Evolutionary conservation across 2,329 filamentous ascomycete genomes (phyloP).

Genomic region (Exophiala oligosperma): DNA sequence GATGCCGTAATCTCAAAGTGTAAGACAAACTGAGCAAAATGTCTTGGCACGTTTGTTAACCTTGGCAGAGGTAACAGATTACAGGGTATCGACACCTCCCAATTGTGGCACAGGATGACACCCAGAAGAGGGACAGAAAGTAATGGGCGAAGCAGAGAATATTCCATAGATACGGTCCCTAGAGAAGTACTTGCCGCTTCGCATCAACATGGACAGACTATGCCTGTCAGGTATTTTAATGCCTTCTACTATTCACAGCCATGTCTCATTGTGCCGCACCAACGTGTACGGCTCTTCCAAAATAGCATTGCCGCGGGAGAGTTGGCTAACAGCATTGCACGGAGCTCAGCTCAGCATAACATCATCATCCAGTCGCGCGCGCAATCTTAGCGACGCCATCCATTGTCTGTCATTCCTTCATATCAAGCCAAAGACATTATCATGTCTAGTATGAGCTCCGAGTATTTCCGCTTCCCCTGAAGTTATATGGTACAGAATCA

Average conservation of each 20-base stretch:
- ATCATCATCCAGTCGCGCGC: constrained; percentile 1
- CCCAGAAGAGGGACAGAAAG: too few species aligned
- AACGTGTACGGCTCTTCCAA: neutral
- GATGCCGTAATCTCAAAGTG: neutral
- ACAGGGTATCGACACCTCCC: too few species aligned
- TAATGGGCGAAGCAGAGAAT: too few species aligned
- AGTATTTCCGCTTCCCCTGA: neutral
- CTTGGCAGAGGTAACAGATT: neutral
- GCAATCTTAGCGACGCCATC: constrained; percentile 4
- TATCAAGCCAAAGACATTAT: constrained; percentile 5
- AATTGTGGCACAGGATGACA: neutral
- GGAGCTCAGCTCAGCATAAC: neutral
- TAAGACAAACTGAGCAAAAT: constrained; percentile 1
- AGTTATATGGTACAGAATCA: constrained; percentile 18
- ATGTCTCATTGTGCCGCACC: too few species aligned
- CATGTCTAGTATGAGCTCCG: neutral
- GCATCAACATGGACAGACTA: neutral
- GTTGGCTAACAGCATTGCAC: neutral
- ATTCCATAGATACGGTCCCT: too few species aligned
- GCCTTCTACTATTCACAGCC: too few species aligned
- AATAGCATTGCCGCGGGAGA: neutral
- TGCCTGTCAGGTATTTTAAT: too few species aligned
- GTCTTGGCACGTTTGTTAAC: neutral
- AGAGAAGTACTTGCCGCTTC: too few species aligned
- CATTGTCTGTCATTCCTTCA: constrained; percentile 5